Evolutionary conservation across 257 asterid genomes (phyloP).

Genomic region (Cynanchum wilfordii): DNA sequence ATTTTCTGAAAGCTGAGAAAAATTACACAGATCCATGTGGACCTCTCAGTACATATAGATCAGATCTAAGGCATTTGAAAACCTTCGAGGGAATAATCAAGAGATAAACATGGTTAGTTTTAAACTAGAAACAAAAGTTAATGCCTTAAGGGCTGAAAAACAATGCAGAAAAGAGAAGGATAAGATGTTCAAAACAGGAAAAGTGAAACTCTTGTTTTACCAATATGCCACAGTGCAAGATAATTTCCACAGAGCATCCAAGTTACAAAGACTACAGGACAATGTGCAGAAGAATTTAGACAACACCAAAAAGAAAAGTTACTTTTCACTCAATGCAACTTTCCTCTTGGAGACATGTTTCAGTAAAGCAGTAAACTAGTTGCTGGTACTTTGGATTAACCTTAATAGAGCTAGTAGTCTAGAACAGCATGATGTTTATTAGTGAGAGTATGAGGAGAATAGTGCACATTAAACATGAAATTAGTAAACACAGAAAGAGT

Average conservation of each 20-base stretch:
- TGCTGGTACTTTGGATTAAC: background rate
- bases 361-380: background rate
- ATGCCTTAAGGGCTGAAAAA: background rate
- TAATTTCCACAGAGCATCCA: background rate
- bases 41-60: background rate
- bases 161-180: background rate
- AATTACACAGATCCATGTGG: slow-evolving; percentile 11
- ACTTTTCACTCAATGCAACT: no score
- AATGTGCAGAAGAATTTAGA: background rate
- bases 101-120: background rate
- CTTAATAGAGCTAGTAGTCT: background rate
- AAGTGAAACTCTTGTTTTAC: background rate
- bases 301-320: no score
- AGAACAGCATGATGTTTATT: background rate
- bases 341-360: background rate
- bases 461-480: background rate
- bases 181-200: background rate
- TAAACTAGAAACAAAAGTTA: background rate
- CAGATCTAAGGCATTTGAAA: background rate
- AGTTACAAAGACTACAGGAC: background rate
- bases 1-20: slow-evolving; percentile 66
- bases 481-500: background rate
- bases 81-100: background rate
- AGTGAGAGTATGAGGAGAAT: background rate
- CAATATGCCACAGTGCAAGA: background rate